Base-by-base conservation (phyloP, 129 eudicot species). In the Centella asiatica region DNA sequence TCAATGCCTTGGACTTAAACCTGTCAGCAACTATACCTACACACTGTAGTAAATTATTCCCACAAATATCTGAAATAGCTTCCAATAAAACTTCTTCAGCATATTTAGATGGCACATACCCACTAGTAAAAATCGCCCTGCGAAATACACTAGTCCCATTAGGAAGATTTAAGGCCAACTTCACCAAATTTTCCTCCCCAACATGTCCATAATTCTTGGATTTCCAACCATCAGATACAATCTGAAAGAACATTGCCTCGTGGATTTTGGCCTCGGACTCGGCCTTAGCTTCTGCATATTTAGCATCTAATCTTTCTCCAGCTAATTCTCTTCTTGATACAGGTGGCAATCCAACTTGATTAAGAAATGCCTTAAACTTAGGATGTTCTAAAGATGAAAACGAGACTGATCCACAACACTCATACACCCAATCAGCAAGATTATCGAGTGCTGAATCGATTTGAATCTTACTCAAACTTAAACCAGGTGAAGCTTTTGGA, bases 21-120 rank as follows among this genome's bases (percentile, higher is more conserved):
- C 71, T 93, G 76, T 93, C 99, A 18, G 96, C 73, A 56, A 93
- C 95, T n/a, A 93, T 78, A 0, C 99, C 99, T 2, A 83, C 96
- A 63, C 99, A 93, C 70, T 78, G 86, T 23, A 83, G 86, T 52
- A 82, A 49, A 34, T 72, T 61, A 44, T 74, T 80, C 61, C 96
- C 90, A 73, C 92, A 81, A 69, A 85, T 78, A 12, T 82, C 99
- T 1, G 71, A 55, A 2, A 93, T 76, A 8, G 95, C 79, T 25
- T 87, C 96, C 86, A 83, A 78, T 49, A 93, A 69, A 57, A 93
- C 87, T 57, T 87, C 96, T 78, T 93, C 99, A 0, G 92, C 99
- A 37, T 82, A 75, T 71, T 84, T 87, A 0, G 90, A 76, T 15
- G 87, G 85, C 55, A 87, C 99, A 57, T 72, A 87, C 15, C 90